Evolutionary conservation across 2,329 filamentous ascomycete species (phyloP).

Genomic region (Xylaria arbuscula): DNA sequence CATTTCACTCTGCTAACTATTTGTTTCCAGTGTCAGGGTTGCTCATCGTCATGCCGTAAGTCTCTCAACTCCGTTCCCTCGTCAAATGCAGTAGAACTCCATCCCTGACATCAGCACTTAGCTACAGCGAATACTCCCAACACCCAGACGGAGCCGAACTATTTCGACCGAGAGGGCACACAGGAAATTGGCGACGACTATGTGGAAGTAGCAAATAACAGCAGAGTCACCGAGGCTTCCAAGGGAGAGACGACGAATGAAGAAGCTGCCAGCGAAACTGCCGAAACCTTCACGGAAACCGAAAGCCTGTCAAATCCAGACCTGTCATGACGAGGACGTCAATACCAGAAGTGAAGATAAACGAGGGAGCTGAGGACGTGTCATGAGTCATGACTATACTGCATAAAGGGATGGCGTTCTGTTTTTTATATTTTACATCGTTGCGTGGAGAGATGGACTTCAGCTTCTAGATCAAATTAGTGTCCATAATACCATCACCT

Average conservation of each 20-base stretch:
- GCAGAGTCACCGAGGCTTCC: neutral
- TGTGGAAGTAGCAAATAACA: neutral
- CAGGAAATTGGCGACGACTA: neutral
- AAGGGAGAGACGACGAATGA: no score
- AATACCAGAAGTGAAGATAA: no score
- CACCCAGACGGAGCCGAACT: neutral
- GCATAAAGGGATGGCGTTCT: slow-evolving; percentile 30
- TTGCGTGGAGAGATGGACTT: neutral
- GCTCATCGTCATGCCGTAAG: slow-evolving; percentile 30
- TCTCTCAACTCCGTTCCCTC: neutral
- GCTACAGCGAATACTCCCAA: slow-evolving; percentile 2
- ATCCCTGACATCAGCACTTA: slow-evolving; percentile 19
- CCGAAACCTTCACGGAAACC: neutral
- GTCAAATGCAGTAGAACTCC: neutral
- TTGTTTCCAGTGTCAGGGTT: slow-evolving; percentile 20
- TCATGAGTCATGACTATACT: neutral
- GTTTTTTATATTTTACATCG: slow-evolving; percentile 11
- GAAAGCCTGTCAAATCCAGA: neutral
- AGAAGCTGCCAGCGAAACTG: no score
- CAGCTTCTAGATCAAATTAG: neutral
- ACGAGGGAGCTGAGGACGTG: neutral
- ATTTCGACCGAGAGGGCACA: neutral
- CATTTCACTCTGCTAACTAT: slow-evolving; percentile 8
- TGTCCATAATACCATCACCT: neutral
- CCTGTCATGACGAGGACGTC: neutral